These are phyloP conservation scores for Musa itinerans DNA, from an alignment of 176 grass and related monocot genomes.

Conservation along the genomic window DNA sequence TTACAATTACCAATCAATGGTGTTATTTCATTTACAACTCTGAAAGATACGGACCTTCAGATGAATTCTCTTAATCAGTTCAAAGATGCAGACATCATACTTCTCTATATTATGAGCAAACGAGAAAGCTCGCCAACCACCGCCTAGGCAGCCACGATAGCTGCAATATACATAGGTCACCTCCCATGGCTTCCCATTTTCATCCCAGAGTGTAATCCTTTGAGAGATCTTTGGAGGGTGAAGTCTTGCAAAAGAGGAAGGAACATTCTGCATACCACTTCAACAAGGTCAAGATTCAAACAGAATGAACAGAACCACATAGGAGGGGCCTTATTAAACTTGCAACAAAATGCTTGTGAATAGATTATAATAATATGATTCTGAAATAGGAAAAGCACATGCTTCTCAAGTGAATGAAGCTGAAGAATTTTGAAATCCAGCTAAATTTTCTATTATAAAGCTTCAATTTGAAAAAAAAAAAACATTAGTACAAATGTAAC, in stretches of 20 bases:
- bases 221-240: constrained; percentile 36
- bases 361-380: neutral
- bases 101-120: constrained; percentile 70
- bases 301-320: neutral
- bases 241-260: constrained; percentile 37
- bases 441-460: too few species aligned
- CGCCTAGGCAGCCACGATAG: constrained; percentile 44
- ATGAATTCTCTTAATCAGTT: constrained; percentile 55
- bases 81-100: constrained; percentile 67
- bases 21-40: constrained; percentile 54
- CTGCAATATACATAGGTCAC: constrained; percentile 49
- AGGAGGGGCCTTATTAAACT: neutral
- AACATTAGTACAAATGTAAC: too few species aligned
- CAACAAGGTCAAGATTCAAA: constrained; percentile 1
- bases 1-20: constrained; percentile 23
- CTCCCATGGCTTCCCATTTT: constrained; percentile 49
- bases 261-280: constrained; percentile 45
- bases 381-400: neutral
- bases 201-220: constrained; percentile 69
- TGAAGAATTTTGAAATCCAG: too few species aligned
- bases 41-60: constrained; percentile 75
- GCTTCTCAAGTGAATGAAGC: too few species aligned
- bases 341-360: neutral
- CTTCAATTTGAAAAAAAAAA: too few species aligned
- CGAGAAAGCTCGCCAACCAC: constrained; percentile 65